Conservation (phyloP, 148 eudicot species). For the Heliosperma pusillum region DNA sequence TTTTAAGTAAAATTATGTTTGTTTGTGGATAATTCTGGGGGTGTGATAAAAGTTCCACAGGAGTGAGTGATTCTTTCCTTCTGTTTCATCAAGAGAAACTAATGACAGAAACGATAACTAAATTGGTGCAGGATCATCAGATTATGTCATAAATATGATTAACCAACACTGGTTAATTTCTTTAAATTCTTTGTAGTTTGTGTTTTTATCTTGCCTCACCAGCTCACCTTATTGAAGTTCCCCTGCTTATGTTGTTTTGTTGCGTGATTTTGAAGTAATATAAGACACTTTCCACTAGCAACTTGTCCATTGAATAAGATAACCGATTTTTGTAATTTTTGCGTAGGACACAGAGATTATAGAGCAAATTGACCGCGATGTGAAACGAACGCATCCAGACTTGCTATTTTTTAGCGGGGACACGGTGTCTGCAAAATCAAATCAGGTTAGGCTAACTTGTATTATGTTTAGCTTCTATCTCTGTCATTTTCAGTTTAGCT, state of each 20-base stretch:
- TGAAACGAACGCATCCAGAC: conserved; percentile 96
- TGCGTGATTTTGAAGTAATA: conserved; percentile 44
- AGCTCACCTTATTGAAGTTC: not conserved
- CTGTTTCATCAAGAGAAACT: not conserved
- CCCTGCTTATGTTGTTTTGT: conserved; percentile 39
- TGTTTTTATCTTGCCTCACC: not conserved
- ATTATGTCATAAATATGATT: not conserved
- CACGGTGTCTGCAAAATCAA: conserved; percentile 54
- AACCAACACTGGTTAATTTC: not conserved
- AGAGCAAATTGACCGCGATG: conserved; percentile 98
- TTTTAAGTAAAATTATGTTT: not conserved
- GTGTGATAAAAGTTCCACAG: not conserved
- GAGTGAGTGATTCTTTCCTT: not conserved
- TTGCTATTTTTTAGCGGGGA: conserved; percentile 88
- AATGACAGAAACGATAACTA: not conserved
- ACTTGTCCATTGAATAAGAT: not conserved
- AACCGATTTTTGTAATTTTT: conserved; percentile 1
- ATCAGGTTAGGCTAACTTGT: conserved; percentile 51
- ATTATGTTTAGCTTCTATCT: not conserved
- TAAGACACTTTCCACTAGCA: not conserved
- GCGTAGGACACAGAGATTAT: conserved; percentile 86
- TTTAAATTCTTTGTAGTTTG: not conserved
- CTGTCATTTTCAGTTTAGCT: not conserved
- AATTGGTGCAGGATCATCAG: not conserved
- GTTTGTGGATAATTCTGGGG: not conserved